Evolutionary conservation across 2,329 filamentous ascomycete genomes (phyloP).

Genomic region (Torrubiella hemipterigena): DNA sequence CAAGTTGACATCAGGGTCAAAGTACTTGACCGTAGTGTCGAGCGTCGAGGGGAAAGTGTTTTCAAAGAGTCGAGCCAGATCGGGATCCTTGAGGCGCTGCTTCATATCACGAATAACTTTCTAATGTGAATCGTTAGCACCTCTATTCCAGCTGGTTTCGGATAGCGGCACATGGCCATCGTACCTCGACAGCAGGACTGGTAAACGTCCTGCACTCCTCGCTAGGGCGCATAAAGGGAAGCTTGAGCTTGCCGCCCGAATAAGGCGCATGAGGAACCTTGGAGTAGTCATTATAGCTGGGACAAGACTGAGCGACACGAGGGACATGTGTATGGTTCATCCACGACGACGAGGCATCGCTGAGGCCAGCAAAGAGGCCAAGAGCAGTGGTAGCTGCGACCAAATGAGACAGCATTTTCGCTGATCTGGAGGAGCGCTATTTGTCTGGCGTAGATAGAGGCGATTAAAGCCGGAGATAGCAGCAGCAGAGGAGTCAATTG

Average conservation of each 20-base stretch:
- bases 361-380: too few relatives aligned
- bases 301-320: constrained; percentile 12
- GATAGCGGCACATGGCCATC: too few relatives aligned
- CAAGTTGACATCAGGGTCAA: constrained; percentile 49
- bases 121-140: too few relatives aligned
- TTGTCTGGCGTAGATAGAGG: too few relatives aligned
- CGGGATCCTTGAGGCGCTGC: constrained; percentile 32
- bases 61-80: constrained; percentile 69
- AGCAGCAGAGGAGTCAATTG: too few relatives aligned
- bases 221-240: constrained; percentile 15
- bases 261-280: constrained; percentile 11
- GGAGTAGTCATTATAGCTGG: constrained; percentile 12
- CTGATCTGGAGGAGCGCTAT: too few relatives aligned
- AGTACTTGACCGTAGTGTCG: constrained; percentile 79
- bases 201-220: constrained; percentile 15
- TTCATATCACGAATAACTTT: constrained; percentile 22
- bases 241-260: constrained; percentile 10
- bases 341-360: too few relatives aligned
- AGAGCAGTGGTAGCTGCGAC: too few relatives aligned
- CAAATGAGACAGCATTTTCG: too few relatives aligned
- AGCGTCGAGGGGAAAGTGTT: constrained; percentile 58
- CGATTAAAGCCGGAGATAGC: too few relatives aligned
- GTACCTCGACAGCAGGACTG: constrained; percentile 15
- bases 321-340: too few relatives aligned
- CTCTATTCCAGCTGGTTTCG: too few relatives aligned